Evolutionary conservation across 352 stramenopile genomes (phyloP), one percentile per base, ranked within the genome.

Genomic region (Globisporangium radiosum): DNA sequence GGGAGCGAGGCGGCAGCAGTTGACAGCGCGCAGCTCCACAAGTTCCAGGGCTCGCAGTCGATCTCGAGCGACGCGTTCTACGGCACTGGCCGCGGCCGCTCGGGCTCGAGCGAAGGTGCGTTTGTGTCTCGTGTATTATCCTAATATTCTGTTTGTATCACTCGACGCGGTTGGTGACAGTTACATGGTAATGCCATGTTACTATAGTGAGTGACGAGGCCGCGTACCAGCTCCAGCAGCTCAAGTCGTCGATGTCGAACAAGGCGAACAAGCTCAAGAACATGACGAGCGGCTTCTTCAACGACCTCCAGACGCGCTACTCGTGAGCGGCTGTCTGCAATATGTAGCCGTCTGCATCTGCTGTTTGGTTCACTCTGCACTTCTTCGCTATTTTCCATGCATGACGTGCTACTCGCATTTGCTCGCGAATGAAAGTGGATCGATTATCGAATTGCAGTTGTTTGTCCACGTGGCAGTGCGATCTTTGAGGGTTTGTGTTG

Each of bases 31-130:
- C 73, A 90, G 36, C 60, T 95, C 48, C 74, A 80, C 65, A 74
- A 79, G 57, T 92, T 94, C 56, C 83, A 91, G 57, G 77, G 80
- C 33, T 85, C 85, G 0, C 77, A 88, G 54, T 90, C 87, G 17
- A 95, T 95, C 60, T 95, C 87, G 57, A 94, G 85, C 52, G 87
- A 95, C 48, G 82, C 84, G 10, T 95, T 92, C 66, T 93, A 94
- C 64, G 77, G 77, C 54, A 89, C 75, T 7, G 67, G 62, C 11
- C 73, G 80, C 57, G 66, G 69, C 38, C 85, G 83, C 60, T 78
- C 83, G 7, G 52, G 78, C 2, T 95, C 87, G 0, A 54, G 64
- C 40, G 85, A 94, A 56, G 43, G 86, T 95, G 86, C 39, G 57
- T 54, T 19, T 52, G 3, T 11, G 48, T 36, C 33, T 9, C 39